Percentiles rank a stretch among this genome's conserved stretches.
phyloP scores from a whole-genome alignment of 768 basidiomycete species.

The Paxillus rubicundulus region DNA sequence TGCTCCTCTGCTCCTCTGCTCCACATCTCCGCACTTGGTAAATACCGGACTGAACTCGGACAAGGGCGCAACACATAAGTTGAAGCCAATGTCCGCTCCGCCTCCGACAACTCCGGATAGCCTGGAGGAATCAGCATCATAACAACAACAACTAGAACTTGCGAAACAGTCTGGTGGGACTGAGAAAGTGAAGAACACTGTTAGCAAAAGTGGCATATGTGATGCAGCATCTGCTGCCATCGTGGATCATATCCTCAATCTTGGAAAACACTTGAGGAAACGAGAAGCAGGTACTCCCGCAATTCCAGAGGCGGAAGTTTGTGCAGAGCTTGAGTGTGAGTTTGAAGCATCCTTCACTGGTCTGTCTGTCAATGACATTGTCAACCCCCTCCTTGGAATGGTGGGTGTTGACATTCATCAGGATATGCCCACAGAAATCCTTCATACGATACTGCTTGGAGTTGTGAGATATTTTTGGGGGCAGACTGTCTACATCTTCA shows the following conservation, averaged over 20 bases:
- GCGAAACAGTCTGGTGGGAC: conserved; percentile 5
- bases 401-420: conserved; percentile 23
- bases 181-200: conserved; percentile 4
- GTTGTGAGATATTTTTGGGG: too few relatives aligned
- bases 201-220: conserved; percentile 38
- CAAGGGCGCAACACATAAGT: too few relatives aligned
- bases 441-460: conserved; percentile 32
- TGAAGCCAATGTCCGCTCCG: too few relatives aligned
- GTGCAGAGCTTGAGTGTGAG: too few relatives aligned
- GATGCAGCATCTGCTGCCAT: conserved; percentile 31
- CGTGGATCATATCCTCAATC: conserved; percentile 30
- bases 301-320: conserved; percentile 3
- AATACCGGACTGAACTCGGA: too few relatives aligned
- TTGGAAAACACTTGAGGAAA: neutral
- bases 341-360: conserved; percentile 3
- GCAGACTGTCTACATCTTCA: too few relatives aligned
- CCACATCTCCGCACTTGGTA: too few relatives aligned
- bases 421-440: conserved; percentile 32
- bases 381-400: too few relatives aligned
- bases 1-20: too few relatives aligned
- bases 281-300: neutral
- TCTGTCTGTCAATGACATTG: neutral
- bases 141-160: conserved; percentile 7
- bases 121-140: too few relatives aligned
- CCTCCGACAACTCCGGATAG: too few relatives aligned